phyloP scores from a whole-genome alignment of 306 rosid species.

The Cucurbita moschata region DNA sequence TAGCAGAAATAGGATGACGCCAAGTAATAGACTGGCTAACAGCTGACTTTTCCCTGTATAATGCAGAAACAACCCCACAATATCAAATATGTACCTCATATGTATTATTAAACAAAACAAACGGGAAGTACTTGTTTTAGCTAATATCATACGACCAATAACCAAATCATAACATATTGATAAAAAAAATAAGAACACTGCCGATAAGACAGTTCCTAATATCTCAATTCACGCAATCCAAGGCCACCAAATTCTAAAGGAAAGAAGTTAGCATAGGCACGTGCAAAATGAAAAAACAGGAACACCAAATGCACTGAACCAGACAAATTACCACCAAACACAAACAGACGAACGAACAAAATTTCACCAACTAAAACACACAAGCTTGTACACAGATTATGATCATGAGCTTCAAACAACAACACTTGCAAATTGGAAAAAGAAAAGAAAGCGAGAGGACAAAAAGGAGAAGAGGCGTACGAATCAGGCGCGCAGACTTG shows the following conservation, averaged over 20 bases:
- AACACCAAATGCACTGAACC: not conserved
- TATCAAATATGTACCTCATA: not conserved
- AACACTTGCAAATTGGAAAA: not conserved
- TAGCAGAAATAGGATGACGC: constrained; percentile 53
- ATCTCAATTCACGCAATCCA: not conserved
- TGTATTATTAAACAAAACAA: not conserved
- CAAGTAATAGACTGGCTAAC: constrained; percentile 75
- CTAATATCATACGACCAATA: not conserved
- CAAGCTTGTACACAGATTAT: not conserved
- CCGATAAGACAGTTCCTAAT: not conserved
- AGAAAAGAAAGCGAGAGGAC: not conserved
- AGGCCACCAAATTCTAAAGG: not conserved
- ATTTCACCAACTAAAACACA: not conserved
- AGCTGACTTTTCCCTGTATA: constrained; percentile 64
- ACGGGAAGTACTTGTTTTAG: not conserved
- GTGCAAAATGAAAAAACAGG: not conserved
- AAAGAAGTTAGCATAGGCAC: not conserved
- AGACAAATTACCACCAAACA: not conserved
- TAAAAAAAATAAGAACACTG: not conserved
- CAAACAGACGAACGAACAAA: not conserved
- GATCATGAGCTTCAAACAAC: not conserved
- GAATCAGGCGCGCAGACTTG: constrained; percentile 87
- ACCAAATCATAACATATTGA: not conserved
- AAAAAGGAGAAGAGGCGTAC: constrained; percentile 17
- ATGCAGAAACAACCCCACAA: not conserved